phyloP scores from a whole-genome alignment of 805 yeast species.

The Pichia ethanolica region DNA sequence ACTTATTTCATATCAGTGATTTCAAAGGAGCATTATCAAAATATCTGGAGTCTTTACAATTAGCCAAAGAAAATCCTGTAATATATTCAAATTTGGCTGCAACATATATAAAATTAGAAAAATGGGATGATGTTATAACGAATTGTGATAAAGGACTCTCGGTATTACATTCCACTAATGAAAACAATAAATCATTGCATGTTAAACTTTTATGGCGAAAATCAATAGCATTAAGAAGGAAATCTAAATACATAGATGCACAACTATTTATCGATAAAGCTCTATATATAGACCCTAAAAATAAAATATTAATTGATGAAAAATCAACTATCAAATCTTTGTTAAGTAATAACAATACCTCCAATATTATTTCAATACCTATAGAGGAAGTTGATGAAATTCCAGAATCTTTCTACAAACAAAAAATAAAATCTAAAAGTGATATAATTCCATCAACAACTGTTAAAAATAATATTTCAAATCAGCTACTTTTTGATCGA shows the following conservation, averaged over 20 bases:
- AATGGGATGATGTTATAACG: conserved; percentile 41
- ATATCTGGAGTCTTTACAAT: conserved; percentile 44
- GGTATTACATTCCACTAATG: conserved; percentile 10
- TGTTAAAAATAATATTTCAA: background rate
- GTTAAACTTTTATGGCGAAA: conserved; percentile 48
- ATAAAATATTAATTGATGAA: conserved; percentile 33
- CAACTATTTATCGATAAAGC: conserved; percentile 29
- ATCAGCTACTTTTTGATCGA: background rate
- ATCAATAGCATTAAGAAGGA: conserved; percentile 33
- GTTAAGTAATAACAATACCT: background rate
- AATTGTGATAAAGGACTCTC: conserved; percentile 46
- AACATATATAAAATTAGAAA: conserved; percentile 46
- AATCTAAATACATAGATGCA: conserved; percentile 25
- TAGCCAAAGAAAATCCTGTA: conserved; percentile 35
- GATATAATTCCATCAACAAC: too few species aligned
- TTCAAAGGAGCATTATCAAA: background rate
- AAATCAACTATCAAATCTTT: background rate
- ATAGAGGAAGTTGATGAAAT: conserved; percentile 14
- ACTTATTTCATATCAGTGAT: background rate
- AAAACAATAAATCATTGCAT: conserved; percentile 14
- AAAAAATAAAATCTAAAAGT: too few species aligned
- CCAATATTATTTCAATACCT: conserved; percentile 1
- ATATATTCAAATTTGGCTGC: conserved; percentile 64
- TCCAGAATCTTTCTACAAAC: conserved; percentile 13
- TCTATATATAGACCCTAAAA: conserved; percentile 34